phyloP scores from a whole-genome alignment of 202 grass and related monocot species.

The Schoenoplectus triqueter region DNA sequence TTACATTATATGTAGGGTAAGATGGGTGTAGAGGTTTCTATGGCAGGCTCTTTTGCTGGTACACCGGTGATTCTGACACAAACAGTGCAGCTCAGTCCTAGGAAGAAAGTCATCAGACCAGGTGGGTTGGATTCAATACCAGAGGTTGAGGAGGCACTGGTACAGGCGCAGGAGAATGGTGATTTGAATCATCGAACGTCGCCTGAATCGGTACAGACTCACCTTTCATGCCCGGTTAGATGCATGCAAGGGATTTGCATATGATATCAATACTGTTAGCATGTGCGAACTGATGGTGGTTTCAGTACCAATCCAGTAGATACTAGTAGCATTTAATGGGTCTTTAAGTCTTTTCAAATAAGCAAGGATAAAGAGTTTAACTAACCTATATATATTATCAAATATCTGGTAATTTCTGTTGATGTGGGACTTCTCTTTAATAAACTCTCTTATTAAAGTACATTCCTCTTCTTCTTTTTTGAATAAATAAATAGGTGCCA shows the following conservation, averaged over 20 bases:
- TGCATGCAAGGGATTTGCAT: slow-evolving; percentile 28
- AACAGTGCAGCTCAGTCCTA: slow-evolving; percentile 50
- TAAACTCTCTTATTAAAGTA: neutral
- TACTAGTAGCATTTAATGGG: neutral
- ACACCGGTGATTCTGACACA: slow-evolving; percentile 54
- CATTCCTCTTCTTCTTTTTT: neutral
- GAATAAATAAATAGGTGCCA: slow-evolving; percentile 34
- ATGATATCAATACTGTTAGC: neutral
- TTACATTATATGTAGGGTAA: slow-evolving; percentile 31
- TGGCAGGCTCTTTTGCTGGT: slow-evolving; percentile 50
- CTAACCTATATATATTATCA: neutral
- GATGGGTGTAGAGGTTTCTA: slow-evolving; percentile 42
- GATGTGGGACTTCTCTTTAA: neutral
- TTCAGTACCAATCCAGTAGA: neutral
- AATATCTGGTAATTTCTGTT: neutral
- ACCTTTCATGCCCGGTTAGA: slow-evolving; percentile 25
- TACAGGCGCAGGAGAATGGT: slow-evolving; percentile 13
- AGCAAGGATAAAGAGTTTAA: neutral
- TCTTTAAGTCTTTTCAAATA: neutral
- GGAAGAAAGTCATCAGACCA: slow-evolving; percentile 30
- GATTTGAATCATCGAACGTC: slow-evolving; percentile 24
- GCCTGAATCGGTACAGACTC: slow-evolving; percentile 38
- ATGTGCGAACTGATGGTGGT: neutral
- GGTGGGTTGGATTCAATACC: slow-evolving; percentile 50
- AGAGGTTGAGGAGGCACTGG: slow-evolving; percentile 46